These are phyloP conservation scores for Hymenoscyphus albidus DNA, from an alignment of 2,329 filamentous ascomycete species.

Conservation along the genomic window DNA sequence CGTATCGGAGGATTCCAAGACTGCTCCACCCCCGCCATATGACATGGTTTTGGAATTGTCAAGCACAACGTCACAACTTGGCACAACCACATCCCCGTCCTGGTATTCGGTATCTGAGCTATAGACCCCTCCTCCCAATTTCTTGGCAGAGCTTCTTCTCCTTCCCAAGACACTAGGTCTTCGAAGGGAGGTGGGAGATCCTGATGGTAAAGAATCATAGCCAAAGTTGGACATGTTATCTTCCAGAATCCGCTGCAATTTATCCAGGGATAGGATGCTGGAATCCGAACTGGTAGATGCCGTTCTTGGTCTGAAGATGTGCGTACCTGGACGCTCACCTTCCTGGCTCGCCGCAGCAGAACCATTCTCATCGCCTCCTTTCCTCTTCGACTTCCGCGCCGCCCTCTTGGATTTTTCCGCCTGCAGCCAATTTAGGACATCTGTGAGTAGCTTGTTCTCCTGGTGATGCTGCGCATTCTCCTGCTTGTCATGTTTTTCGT, in stretches of 20 bases:
- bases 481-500: slow-evolving; percentile 22
- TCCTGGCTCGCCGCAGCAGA: slow-evolving; percentile 9
- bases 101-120: slow-evolving; percentile 84
- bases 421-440: slow-evolving; percentile 80
- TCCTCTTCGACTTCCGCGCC: slow-evolving; percentile 47
- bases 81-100: slow-evolving; percentile 79
- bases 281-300: slow-evolving; percentile 63
- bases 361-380: slow-evolving; percentile 16
- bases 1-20: slow-evolving; percentile 36
- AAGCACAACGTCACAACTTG: slow-evolving; percentile 75
- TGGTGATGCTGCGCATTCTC: slow-evolving; percentile 32
- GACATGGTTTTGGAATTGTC: slow-evolving; percentile 88
- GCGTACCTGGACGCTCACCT: slow-evolving; percentile 8
- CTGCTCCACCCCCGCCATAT: slow-evolving; percentile 60
- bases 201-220: slow-evolving; percentile 23
- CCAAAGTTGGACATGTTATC: slow-evolving; percentile 49
- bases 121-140: slow-evolving; percentile 39
- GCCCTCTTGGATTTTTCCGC: slow-evolving; percentile 69
- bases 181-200: neutral
- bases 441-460: slow-evolving; percentile 58
- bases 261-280: slow-evolving; percentile 71
- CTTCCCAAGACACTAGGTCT: slow-evolving; percentile 17
- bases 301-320: slow-evolving; percentile 36
- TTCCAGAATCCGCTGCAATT: slow-evolving; percentile 75
- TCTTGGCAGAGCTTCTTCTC: slow-evolving; percentile 23